Evolutionary conservation across 177 flowering plant species (phyloP).

Genomic region (Vitis hybrid): DNA sequence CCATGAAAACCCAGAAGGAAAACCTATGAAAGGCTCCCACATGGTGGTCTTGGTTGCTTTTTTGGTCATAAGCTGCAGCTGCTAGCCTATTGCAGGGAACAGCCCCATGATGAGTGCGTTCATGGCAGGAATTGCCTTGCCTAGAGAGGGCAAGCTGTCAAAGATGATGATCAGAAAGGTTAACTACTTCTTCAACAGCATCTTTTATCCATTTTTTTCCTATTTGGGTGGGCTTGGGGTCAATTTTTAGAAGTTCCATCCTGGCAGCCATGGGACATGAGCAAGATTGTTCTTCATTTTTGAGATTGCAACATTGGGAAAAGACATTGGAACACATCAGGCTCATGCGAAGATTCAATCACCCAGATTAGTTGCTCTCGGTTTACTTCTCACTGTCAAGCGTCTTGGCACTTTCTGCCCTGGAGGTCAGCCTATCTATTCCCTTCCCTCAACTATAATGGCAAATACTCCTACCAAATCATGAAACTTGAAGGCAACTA

Average conservation of each 20-base stretch:
- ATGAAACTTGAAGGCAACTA: no score
- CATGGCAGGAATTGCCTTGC: constrained; percentile 55
- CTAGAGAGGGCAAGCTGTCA: constrained; percentile 58
- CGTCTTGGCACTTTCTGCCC: constrained; percentile 41
- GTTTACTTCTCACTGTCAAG: constrained; percentile 56
- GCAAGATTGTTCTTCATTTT: constrained; percentile 24
- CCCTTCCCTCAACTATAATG: background rate
- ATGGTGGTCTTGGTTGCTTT: constrained; percentile 45
- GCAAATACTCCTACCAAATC: background rate
- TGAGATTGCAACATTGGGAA: constrained; percentile 37
- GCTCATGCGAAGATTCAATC: constrained; percentile 36
- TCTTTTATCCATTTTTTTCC: constrained; percentile 55
- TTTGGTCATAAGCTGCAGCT: constrained; percentile 25
- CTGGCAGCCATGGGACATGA: constrained; percentile 20
- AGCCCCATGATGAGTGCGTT: constrained; percentile 50
- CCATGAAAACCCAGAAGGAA: constrained; percentile 62
- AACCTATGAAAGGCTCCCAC: constrained; percentile 57
- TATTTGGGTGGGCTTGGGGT: constrained; percentile 46
- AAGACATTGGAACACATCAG: constrained; percentile 57
- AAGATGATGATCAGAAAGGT: constrained; percentile 45
- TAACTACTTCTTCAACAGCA: constrained; percentile 35
- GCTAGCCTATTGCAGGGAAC: constrained; percentile 24
- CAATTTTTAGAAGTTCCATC: constrained; percentile 16
- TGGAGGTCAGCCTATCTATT: constrained; percentile 29
- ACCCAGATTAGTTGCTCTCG: constrained; percentile 49